Evolutionary conservation across 371 early-diverging fungal species (phyloP).

Genomic region (Enterospora canceri): DNA sequence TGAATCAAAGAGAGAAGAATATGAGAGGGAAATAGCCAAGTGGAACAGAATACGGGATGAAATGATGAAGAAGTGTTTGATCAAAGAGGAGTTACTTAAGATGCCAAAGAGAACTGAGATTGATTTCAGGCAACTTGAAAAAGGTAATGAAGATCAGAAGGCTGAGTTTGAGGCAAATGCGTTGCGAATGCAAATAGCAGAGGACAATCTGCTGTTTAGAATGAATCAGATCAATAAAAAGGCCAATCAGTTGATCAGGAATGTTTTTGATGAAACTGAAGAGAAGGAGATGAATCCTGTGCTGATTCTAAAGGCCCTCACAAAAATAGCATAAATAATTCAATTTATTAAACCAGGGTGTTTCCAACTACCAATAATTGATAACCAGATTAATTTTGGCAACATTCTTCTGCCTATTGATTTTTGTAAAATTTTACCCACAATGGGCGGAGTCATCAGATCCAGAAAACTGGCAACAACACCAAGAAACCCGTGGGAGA

Average conservation of each 20-base stretch:
- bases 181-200: not conserved
- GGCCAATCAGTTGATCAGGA: not conserved
- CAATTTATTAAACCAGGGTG: too few relatives aligned
- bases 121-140: not conserved
- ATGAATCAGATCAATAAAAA: not conserved
- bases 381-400: too few relatives aligned
- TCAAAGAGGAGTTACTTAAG: not conserved
- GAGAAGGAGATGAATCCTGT: not conserved
- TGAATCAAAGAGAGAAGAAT: not conserved
- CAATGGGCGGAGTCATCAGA: constrained; percentile 32
- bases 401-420: too few relatives aligned
- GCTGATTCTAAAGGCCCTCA: not conserved
- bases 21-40: not conserved
- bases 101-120: not conserved
- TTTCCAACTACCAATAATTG: too few relatives aligned
- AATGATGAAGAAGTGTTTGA: too few relatives aligned
- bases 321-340: too few relatives aligned
- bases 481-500: constrained; percentile 92
- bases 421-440: constrained; percentile 10
- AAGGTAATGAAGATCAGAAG: not conserved
- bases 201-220: not conserved
- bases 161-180: not conserved
- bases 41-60: not conserved
- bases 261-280: not conserved
- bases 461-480: constrained; percentile 21